Evolutionary conservation across 202 grass and related monocot genomes (phyloP), one percentile per base, ranked within the genome.

Genomic region (Bolboschoenoplectus hybrid): DNA sequence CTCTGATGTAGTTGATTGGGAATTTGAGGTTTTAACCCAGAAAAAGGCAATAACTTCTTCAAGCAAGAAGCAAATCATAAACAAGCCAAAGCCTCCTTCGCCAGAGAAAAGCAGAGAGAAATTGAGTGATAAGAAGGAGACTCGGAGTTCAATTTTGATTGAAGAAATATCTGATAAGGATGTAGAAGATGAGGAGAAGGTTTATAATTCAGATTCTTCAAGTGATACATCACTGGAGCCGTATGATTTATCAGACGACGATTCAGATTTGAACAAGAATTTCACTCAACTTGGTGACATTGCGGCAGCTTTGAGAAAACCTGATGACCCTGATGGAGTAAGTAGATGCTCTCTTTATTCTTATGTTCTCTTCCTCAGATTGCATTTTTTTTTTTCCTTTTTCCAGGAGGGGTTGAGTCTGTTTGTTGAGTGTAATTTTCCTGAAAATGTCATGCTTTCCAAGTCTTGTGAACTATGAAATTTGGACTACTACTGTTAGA

Each of bases 221-320:
- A 94, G 91, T 85, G 91, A 98, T 82, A 87, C 93, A 81, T 92
- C 94, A 17, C 71, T 98, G 80, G 89, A 98, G 76, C 96, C 96
- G 4, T 98, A 98, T 90, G 96, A 98, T 91, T 79, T 98, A 81
- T 92, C 90, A 82, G 96, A 98, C 55, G 93, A 94, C 88, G 91
- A 91, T 84, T 77, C 80, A 73, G 93, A 95, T 88, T 85, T 95
- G 88, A 85, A 95, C 52, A 94, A 90, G 82, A 81, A 81, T 55
- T 95, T 98, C 85, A 89, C 87, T 84, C 93, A 94, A 83, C 85
- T 98, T 14, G 87, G 68, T 83, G 91, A 94, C 91, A 81, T 98
- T 81, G 88, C 88, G 58, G 83, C 90, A 63, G 93, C 96, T 85
- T 65, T 98, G 49, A 84, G 89, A 85, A 98, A 98, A 90, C 67